Base-by-base conservation (phyloP, 2,329 filamentous ascomycete genomes). In the Chaetomiaceae sp. region DNA sequence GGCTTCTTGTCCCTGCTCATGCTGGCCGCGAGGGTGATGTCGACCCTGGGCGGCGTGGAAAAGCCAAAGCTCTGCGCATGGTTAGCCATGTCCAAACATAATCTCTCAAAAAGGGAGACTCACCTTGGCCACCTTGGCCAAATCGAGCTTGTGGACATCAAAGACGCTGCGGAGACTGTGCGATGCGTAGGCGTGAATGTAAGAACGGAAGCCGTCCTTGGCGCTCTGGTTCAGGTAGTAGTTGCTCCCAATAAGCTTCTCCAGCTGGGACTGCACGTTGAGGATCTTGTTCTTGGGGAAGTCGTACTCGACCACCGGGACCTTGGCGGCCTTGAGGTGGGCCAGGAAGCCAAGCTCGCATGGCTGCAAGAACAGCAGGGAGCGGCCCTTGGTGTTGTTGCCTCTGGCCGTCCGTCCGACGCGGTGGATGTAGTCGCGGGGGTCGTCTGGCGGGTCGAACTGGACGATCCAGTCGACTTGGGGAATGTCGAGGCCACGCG, bases 391-490 rank as follows among this genome's bases (percentile, higher is more conserved):
- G 66, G 81, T 84, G 68, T 89, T 86, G 55, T 84, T 79, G 48
- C 91, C 92, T 72, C 94, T 81, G 0, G 94, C 94, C 3, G 94
- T 99, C 64, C 94, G 89, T 63, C 94, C 94, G 15, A 97, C 94
- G 55, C 94, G 88, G 76, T 99, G 94, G 64, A 96, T 95, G 73
- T 97, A 95, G 69, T 94, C 88, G 63, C 87, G 80, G 20, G 89
- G 88, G 68, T 95, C 89, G 77, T 96, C 91, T 3, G 91, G 91
- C 11, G 91, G 92, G 63, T 96, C 94, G 65, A 95, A 96, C 71
- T 97, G 91, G 58, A 96, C 84, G 62, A 96, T 95, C 85, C 89
- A 97, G 74, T 97, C 92, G 39, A 97, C 92, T 20, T 89, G 86
- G 0, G 92, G 92, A 59, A 97, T 96, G 42, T 97, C 94, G 45